These are phyloP conservation scores for Aegilops umbellulata DNA, from an alignment of 176 grass and related monocot genomes.

Conservation along the genomic window DNA sequence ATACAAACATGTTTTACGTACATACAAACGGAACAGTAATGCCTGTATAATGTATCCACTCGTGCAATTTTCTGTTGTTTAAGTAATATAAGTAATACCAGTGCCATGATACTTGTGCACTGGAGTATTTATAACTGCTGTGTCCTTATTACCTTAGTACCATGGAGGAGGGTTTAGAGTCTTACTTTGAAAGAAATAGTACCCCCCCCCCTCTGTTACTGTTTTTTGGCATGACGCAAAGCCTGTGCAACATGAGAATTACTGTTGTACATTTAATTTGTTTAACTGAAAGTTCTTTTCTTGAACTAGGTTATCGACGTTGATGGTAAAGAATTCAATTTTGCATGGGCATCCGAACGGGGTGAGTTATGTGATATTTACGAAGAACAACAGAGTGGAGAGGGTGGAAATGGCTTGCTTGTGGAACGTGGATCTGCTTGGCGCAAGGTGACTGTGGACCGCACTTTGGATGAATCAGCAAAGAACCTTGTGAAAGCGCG, in stretches of 20 bases:
- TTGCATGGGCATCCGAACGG: constrained; percentile 67
- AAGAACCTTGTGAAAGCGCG: constrained; percentile 96
- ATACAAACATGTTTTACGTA: not conserved
- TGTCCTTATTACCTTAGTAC: not conserved
- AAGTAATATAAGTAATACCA: not conserved
- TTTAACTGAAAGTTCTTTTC: constrained; percentile 18
- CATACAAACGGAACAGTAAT: not conserved
- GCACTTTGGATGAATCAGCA: constrained; percentile 94
- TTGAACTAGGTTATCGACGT: constrained; percentile 81
- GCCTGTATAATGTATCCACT: not conserved
- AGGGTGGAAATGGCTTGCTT: constrained; percentile 85
- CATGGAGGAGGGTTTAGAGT: not conserved
- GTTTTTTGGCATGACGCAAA: not conserved
- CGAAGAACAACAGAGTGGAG: constrained; percentile 73
- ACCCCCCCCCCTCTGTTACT: not conserved
- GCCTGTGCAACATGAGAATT: not conserved
- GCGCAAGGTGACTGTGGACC: constrained; percentile 90
- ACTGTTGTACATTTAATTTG: constrained; percentile 4
- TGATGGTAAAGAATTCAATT: constrained; percentile 83
- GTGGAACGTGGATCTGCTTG: constrained; percentile 80
- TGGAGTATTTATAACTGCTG: not conserved
- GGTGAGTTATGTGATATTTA: constrained; percentile 96
- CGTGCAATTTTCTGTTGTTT: not conserved
- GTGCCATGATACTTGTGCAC: not conserved
- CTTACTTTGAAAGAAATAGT: not conserved